Conservation (phyloP, 2,329 filamentous ascomycete species). For the Leptographium procerum region DNA sequence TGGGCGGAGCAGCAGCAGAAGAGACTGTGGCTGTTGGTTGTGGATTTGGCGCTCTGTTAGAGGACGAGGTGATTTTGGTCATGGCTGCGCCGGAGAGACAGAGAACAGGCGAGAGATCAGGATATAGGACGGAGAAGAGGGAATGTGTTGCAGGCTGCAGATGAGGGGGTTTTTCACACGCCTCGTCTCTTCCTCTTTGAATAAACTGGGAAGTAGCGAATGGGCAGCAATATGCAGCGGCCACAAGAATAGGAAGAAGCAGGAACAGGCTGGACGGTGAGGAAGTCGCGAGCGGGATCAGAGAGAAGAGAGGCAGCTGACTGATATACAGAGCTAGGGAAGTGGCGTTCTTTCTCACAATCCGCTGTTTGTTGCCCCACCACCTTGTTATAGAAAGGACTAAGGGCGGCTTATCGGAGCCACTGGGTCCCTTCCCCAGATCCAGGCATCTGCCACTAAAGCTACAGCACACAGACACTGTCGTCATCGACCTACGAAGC, state of each 20-base stretch:
- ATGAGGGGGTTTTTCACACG: background rate
- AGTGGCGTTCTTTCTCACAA: background rate
- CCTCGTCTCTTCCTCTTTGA: background rate
- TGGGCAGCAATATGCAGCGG: background rate
- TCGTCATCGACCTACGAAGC: slow-evolving; percentile 9
- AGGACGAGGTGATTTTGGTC: background rate
- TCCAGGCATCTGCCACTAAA: background rate
- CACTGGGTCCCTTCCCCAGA: background rate
- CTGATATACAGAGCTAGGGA: background rate
- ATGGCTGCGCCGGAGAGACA: background rate
- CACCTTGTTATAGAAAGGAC: background rate
- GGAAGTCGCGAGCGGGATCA: background rate
- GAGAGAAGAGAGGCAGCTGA: background rate
- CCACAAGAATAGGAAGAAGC: background rate
- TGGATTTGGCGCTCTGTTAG: background rate
- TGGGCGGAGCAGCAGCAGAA: background rate
- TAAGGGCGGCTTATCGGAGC: background rate
- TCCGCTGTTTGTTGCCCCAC: background rate
- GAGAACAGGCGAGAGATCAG: too few species aligned
- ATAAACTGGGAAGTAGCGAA: background rate
- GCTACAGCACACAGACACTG: background rate
- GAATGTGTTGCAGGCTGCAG: background rate
- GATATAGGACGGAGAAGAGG: too few species aligned
- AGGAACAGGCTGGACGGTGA: background rate
- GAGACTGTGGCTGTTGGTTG: background rate